Percentiles rank a stretch among this genome's conserved stretches.
These are phyloP conservation scores for Saccharomycopsis fermentans DNA, from an alignment of 805 yeast species.

Conservation along the genomic window DNA sequence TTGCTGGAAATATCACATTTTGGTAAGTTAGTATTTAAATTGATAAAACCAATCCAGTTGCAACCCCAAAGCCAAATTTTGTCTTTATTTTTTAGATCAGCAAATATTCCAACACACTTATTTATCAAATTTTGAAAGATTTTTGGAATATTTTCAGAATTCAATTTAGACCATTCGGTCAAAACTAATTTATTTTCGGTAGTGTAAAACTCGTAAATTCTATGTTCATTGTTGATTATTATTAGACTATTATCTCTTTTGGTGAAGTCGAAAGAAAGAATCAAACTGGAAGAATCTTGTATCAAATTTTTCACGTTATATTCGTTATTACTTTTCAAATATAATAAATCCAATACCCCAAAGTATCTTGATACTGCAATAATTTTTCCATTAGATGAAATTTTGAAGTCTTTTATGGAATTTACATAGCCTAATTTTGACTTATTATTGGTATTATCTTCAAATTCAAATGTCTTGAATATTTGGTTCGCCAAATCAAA, in stretches of 20 bases:
- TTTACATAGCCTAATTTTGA: constrained; percentile 36
- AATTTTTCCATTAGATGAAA: constrained; percentile 34
- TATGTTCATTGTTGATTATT: constrained; percentile 65
- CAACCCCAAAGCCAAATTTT: constrained; percentile 83
- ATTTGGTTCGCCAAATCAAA: constrained; percentile 25
- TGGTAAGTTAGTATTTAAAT: constrained; percentile 31
- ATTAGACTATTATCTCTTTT: constrained; percentile 37
- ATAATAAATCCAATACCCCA: constrained; percentile 51
- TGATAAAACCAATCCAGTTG: constrained; percentile 63
- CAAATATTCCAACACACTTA: constrained; percentile 64
- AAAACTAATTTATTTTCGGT: constrained; percentile 28
- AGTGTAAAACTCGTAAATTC: constrained; percentile 54
- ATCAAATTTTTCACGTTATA: constrained; percentile 21
- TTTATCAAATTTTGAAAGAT: constrained; percentile 49
- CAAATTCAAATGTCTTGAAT: constrained; percentile 28
- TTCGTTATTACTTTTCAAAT: constrained; percentile 24
- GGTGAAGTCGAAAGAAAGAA: constrained; percentile 55
- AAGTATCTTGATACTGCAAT: constrained; percentile 49
- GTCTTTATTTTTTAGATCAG: constrained; percentile 30
- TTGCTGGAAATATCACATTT: constrained; percentile 1
- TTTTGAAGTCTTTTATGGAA: constrained; percentile 42
- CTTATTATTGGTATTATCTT: constrained; percentile 28
- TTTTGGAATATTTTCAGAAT: constrained; percentile 65
- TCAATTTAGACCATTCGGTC: constrained; percentile 72
- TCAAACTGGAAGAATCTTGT: constrained; percentile 44